phyloP scores from a whole-genome alignment of 2,329 filamentous ascomycete species.

The Pezicula radicicola region DNA sequence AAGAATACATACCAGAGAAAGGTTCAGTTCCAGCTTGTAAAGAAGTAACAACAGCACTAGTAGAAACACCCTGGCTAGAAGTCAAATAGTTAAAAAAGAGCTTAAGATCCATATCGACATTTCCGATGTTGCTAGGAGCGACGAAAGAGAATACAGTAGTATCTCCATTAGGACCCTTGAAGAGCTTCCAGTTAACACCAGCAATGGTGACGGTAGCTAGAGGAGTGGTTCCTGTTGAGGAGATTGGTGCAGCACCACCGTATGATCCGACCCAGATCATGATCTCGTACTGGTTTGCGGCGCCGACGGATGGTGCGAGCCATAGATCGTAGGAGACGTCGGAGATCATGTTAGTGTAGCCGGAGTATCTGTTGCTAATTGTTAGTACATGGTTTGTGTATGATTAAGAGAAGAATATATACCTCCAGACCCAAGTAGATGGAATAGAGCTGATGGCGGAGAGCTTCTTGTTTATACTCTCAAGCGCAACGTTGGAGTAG shows the following conservation, averaged over 20 bases:
- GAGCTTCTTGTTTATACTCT: constrained; percentile 29
- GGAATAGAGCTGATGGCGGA: constrained; percentile 32
- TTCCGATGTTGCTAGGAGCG: constrained; percentile 39
- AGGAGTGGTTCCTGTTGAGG: constrained; percentile 41
- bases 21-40: constrained; percentile 55
- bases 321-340: constrained; percentile 63
- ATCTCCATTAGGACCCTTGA: constrained; percentile 52
- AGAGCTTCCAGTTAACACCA: constrained; percentile 53
- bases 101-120: constrained; percentile 54
- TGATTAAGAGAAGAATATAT: not conserved
- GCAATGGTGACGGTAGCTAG: constrained; percentile 52
- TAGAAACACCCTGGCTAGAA: constrained; percentile 41
- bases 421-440: constrained; percentile 36
- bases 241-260: constrained; percentile 54
- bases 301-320: constrained; percentile 44
- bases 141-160: constrained; percentile 62
- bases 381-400: not conserved
- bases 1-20: constrained; percentile 39
- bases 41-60: constrained; percentile 48
- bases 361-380: constrained; percentile 37
- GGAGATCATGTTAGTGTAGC: constrained; percentile 41
- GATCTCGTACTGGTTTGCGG: constrained; percentile 52
- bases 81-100: constrained; percentile 56
- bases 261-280: constrained; percentile 61
- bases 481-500: constrained; percentile 25